These are phyloP conservation scores for Debaryomycetaceae sp. DNA, from an alignment of 1,139 yeast species.

Conservation along the genomic window DNA sequence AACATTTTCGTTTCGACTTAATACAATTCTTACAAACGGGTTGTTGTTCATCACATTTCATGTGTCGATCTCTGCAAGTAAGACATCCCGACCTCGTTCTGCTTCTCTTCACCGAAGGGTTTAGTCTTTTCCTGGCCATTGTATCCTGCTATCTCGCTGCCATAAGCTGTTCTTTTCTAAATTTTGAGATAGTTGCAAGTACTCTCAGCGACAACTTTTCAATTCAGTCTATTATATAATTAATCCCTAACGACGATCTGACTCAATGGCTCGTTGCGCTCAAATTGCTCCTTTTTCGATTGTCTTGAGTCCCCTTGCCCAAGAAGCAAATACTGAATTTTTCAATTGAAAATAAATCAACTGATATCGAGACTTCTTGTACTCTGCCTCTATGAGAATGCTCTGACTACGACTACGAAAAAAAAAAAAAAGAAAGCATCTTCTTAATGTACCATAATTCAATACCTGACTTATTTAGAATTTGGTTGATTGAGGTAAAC, in stretches of 20 bases:
- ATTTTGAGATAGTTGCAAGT: too few species aligned
- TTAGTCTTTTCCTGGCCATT: constrained; percentile 15
- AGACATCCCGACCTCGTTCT: constrained; percentile 47
- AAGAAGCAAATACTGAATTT: background rate
- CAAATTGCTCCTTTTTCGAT: background rate
- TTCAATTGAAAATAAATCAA: background rate
- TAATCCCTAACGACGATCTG: background rate
- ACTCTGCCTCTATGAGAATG: background rate
- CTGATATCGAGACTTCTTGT: background rate
- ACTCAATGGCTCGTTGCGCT: background rate
- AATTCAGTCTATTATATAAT: too few species aligned
- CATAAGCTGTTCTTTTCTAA: background rate
- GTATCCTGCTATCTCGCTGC: background rate
- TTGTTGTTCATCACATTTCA: constrained; percentile 47
- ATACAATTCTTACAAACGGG: constrained; percentile 47
- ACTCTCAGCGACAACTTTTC: background rate
- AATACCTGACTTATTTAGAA: background rate
- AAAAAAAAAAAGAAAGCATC: background rate
- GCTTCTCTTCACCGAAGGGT: constrained; percentile 23
- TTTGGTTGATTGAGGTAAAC: background rate
- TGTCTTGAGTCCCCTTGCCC: background rate
- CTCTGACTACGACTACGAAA: background rate
- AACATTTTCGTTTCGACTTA: constrained; percentile 40
- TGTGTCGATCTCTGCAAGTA: constrained; percentile 48
- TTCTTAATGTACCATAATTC: background rate